Evolutionary conservation across 1,139 yeast species (phyloP), one percentile per base, ranked within the genome.

Genomic region (Candida sojae): DNA sequence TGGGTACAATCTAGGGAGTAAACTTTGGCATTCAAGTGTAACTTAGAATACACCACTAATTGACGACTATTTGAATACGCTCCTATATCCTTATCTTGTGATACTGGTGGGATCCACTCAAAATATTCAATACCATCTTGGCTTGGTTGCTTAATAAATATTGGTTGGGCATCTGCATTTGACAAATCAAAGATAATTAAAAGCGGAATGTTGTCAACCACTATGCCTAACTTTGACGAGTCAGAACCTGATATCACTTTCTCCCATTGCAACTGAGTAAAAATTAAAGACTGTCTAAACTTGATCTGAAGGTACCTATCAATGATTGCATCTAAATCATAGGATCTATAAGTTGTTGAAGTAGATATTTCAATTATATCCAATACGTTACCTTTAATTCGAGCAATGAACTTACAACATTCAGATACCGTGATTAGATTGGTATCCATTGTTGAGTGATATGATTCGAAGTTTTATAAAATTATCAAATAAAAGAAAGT

Each of bases 1-100:
- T 64, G 70, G 2, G 74, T 63, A 49, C 74, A 67, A 49, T 73
- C 75, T 5, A 75, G 55, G 0, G 78, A 73, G 53, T 71, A 75
- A 8, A 73, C 54, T 46, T 67, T 68, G 21, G 66, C 66, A 32
- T 64, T 63, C 3, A 75, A 58, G 28, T 57, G 49, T 32, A 57
- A 49, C 41, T 57, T 59, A 9, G 76, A 62, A 53, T 64, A 73
- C 1, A 74, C 56, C 9, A 68, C 61, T 29, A 75, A 42, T 48
- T 75, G 79, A 37, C 63, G 64, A 31, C 68, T 58, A 49, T 71
- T 71, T 8, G 51, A 23, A 53, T 73, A 71, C 5, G 71, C 73
- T 0, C 74, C 71, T 5, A 45, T 52, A 3, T 43, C 49, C 4
- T 51, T 50, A 4, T 48, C 50, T 2, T 46, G 46, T 1, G 43